These are phyloP conservation scores for Heritiera fomes DNA, from an alignment of 345 rosid species.

Conservation along the genomic window DNA sequence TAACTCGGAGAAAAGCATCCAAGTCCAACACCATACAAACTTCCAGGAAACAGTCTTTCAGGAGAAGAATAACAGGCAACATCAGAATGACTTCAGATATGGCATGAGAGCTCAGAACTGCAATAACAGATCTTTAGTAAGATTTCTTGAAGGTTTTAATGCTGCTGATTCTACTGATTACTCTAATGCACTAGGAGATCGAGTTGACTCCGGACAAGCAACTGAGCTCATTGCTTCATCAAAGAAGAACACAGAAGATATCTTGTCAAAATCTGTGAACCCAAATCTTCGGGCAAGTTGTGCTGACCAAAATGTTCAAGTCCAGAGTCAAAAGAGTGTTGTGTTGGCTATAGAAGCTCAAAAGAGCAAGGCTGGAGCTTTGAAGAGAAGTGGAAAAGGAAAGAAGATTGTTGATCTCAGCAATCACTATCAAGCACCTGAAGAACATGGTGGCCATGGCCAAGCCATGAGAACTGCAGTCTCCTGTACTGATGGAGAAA, in stretches of 20 bases:
- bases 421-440: conserved; percentile 18
- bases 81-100: conserved; percentile 14
- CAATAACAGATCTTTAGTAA: conserved; percentile 19
- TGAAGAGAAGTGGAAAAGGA: conserved; percentile 23
- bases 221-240: conserved; percentile 22
- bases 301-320: conserved; percentile 25
- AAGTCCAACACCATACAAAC: conserved; percentile 16
- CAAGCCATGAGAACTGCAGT: conserved; percentile 24
- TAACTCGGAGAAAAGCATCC: conserved; percentile 23
- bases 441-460: conserved; percentile 21
- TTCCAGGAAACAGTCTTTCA: conserved; percentile 11
- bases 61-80: conserved; percentile 23
- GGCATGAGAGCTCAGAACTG: conserved; percentile 16
- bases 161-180: conserved; percentile 17
- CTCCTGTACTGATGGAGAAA: conserved; percentile 22
- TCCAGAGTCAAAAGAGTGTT: conserved; percentile 37
- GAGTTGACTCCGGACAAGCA: conserved; percentile 27
- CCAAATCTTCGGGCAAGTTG: conserved; percentile 22
- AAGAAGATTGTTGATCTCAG: conserved; percentile 27
- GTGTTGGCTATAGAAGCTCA: conserved; percentile 47
- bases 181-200: conserved; percentile 20
- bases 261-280: conserved; percentile 21
- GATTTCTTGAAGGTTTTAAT: conserved; percentile 18
- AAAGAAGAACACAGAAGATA: conserved; percentile 28
- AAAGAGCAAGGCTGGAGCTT: conserved; percentile 26